Evolutionary conservation across 768 basidiomycete species (phyloP).

Genomic region (Amanita thiersii): DNA sequence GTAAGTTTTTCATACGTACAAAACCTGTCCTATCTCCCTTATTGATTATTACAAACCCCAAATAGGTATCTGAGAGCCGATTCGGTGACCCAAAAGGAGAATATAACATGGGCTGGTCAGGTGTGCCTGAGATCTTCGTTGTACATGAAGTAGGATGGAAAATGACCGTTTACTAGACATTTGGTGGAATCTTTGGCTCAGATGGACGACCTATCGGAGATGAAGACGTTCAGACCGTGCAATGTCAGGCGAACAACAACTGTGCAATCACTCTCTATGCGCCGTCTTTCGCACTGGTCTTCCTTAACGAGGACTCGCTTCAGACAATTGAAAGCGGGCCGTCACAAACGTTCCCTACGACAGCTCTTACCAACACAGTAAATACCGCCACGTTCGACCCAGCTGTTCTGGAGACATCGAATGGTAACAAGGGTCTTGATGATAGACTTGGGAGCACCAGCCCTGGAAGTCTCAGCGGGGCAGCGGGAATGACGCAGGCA

Average conservation of each 20-base stretch:
- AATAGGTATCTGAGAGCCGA: constrained; percentile 47
- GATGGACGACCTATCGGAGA: constrained; percentile 61
- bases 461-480: constrained; percentile 17
- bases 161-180: constrained; percentile 31
- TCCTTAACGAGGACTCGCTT: constrained; percentile 40
- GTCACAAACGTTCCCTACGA: constrained; percentile 46
- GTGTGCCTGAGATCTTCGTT: constrained; percentile 22
- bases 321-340: constrained; percentile 19
- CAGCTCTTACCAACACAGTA: constrained; percentile 43
- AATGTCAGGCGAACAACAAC: constrained; percentile 41
- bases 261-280: constrained; percentile 60
- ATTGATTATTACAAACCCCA: neutral
- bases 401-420: constrained; percentile 44
- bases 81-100: constrained; percentile 49
- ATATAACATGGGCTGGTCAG: constrained; percentile 76
- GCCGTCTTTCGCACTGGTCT: constrained; percentile 71
- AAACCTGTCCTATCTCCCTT: neutral
- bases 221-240: constrained; percentile 46
- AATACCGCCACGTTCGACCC: constrained; percentile 53
- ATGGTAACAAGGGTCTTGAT: constrained; percentile 28
- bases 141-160: neutral
- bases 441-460: constrained; percentile 24
- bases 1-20: constrained; percentile 21
- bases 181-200: constrained; percentile 50
- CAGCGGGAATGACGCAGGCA: constrained; percentile 7